Evolutionary conservation across 2,329 filamentous ascomycete genomes (phyloP).

Genomic region (Zelopaecilomyces penicillatus): DNA sequence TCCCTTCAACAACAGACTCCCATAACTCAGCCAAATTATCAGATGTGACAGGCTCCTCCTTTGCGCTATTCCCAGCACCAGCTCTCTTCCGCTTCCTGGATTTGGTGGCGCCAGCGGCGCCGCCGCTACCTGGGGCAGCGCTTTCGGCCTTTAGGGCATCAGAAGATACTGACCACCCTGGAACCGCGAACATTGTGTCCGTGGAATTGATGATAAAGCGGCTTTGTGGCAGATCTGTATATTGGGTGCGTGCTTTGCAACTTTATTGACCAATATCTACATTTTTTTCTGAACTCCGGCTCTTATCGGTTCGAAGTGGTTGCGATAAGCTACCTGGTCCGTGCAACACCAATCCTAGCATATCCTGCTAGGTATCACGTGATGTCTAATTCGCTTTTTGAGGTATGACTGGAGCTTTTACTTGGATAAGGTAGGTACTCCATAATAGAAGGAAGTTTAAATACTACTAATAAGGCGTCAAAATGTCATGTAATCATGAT

Average conservation of each 20-base stretch:
- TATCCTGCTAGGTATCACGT: too few species aligned
- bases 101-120: slow-evolving; percentile 30
- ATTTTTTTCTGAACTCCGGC: slow-evolving; percentile 1
- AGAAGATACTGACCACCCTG: slow-evolving; percentile 79
- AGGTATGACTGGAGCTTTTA: too few species aligned
- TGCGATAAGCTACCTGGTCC: neutral
- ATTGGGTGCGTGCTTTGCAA: too few species aligned
- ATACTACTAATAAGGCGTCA: too few species aligned
- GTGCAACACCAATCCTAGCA: neutral
- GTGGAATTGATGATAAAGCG: neutral
- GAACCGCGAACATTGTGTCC: slow-evolving; percentile 74
- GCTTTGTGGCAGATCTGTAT: too few species aligned
- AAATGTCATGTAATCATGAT: too few species aligned
- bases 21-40: slow-evolving; percentile 72
- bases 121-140: slow-evolving; percentile 21
- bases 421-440: too few species aligned
- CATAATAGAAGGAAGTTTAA: too few species aligned
- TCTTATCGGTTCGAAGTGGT: neutral
- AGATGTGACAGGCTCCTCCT: slow-evolving; percentile 45
- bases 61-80: slow-evolving; percentile 10
- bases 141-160: slow-evolving; percentile 64
- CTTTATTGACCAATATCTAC: too few species aligned
- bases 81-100: slow-evolving; percentile 51
- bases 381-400: too few species aligned
- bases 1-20: slow-evolving; percentile 69